Evolutionary conservation across 2,329 filamentous ascomycete genomes (phyloP).

Genomic region (Sclerotinia sclerotiorum): DNA sequence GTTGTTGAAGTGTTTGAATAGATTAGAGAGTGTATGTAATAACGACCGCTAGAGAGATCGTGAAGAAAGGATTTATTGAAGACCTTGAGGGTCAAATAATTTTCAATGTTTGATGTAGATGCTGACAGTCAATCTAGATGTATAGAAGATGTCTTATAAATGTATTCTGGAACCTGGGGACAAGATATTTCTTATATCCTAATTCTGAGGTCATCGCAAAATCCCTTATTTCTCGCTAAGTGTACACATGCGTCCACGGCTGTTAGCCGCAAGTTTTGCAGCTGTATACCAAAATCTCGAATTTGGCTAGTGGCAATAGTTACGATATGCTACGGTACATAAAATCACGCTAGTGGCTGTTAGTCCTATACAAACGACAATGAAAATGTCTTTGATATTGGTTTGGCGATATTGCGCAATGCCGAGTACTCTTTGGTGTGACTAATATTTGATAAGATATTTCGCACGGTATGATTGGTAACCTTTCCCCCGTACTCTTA

Average conservation of each 20-base stretch:
- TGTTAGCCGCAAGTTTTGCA: too few relatives aligned
- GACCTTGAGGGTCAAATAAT: background rate
- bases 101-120: background rate
- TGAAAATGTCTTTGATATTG: background rate
- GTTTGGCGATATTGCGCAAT: background rate
- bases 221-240: background rate
- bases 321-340: background rate
- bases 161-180: background rate
- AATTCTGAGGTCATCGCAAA: background rate
- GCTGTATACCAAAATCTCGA: background rate
- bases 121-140: background rate
- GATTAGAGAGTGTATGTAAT: background rate
- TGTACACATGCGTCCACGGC: background rate
- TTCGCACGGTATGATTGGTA: background rate
- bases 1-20: background rate
- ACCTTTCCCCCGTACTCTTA: background rate
- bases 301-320: too few relatives aligned
- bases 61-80: background rate
- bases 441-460: background rate
- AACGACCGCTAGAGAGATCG: background rate
- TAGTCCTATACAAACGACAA: background rate
- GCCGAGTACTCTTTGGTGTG: background rate
- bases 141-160: background rate
- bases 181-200: background rate
- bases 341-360: rapidly evolving